Percentiles rank a stretch among this genome's conserved stretches.
Evolutionary conservation across 345 rosid genomes (phyloP).

Genomic region (Eucalyptus caleyi): DNA sequence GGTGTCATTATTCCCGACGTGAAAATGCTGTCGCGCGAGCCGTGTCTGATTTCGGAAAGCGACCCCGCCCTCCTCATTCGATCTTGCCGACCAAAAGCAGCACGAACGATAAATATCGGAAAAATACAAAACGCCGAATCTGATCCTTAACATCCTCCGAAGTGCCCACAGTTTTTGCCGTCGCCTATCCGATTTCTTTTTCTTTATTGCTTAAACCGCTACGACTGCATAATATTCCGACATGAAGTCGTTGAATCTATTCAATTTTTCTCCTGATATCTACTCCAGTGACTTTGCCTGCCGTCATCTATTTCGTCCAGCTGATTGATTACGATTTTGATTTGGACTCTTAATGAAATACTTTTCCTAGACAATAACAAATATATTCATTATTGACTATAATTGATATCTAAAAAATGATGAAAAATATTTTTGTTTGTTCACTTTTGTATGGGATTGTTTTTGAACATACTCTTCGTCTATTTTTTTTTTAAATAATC

Average conservation of each 20-base stretch:
- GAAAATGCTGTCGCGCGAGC: not conserved
- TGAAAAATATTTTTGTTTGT: no score
- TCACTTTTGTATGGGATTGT: no score
- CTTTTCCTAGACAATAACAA: rapidly evolving
- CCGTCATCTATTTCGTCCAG: not conserved
- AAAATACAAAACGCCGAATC: not conserved
- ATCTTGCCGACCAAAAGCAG: not conserved
- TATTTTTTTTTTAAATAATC: no score
- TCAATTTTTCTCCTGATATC: not conserved
- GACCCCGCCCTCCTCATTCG: not conserved
- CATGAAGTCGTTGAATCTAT: not conserved
- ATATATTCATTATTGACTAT: no score
- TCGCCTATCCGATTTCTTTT: not conserved
- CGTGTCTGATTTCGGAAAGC: not conserved
- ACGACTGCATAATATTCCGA: not conserved
- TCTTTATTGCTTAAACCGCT: not conserved
- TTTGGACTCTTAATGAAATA: not conserved
- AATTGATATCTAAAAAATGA: no score
- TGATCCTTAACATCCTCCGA: not conserved
- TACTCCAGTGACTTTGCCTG: not conserved
- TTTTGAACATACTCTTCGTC: rapidly evolving
- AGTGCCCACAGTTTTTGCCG: not conserved
- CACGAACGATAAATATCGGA: not conserved
- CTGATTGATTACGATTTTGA: not conserved
- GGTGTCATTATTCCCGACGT: not conserved